Evolutionary conservation across 371 early-diverging fungal species (phyloP).

Genomic region (Vavraia culicis): DNA sequence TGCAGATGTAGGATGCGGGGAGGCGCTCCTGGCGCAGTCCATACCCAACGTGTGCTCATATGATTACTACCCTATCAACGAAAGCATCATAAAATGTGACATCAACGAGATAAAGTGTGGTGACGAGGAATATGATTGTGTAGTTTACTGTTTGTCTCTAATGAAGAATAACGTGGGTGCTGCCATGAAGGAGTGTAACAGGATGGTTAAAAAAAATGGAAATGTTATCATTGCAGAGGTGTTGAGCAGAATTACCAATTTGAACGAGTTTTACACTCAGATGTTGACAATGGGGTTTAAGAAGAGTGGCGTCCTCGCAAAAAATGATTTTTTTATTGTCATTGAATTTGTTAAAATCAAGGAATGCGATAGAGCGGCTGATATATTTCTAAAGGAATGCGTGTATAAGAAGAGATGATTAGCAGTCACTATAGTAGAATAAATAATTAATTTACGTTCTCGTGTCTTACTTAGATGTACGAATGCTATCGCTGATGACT

Average conservation of each 20-base stretch:
- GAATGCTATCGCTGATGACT: too few species aligned
- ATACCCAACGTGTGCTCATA: constrained; percentile 57
- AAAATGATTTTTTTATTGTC: constrained; percentile 39
- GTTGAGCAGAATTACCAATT: constrained; percentile 33
- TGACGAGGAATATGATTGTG: constrained; percentile 56
- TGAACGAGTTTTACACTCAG: constrained; percentile 23
- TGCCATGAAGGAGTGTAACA: constrained; percentile 64
- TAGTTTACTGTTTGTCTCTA: constrained; percentile 69
- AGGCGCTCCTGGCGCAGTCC: constrained; percentile 60
- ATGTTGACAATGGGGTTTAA: constrained; percentile 37
- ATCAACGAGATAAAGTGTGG: constrained; percentile 58
- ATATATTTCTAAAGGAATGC: constrained; percentile 34
- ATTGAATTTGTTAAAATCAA: constrained; percentile 35
- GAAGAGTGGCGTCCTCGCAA: constrained; percentile 25
- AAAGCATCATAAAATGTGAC: constrained; percentile 66
- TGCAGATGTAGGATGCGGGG: constrained; percentile 93
- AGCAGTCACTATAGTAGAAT: too few species aligned
- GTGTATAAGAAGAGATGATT: constrained; percentile 42
- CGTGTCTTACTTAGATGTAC: too few species aligned
- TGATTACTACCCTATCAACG: constrained; percentile 64
- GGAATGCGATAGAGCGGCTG: constrained; percentile 8
- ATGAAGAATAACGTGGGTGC: constrained; percentile 83
- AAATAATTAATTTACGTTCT: too few species aligned
- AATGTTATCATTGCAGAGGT: constrained; percentile 39
- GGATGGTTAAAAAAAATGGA: constrained; percentile 60